phyloP scores from a whole-genome alignment of 2,329 filamentous ascomycete genomes.

The Tolypocladium cylindrosporum region DNA sequence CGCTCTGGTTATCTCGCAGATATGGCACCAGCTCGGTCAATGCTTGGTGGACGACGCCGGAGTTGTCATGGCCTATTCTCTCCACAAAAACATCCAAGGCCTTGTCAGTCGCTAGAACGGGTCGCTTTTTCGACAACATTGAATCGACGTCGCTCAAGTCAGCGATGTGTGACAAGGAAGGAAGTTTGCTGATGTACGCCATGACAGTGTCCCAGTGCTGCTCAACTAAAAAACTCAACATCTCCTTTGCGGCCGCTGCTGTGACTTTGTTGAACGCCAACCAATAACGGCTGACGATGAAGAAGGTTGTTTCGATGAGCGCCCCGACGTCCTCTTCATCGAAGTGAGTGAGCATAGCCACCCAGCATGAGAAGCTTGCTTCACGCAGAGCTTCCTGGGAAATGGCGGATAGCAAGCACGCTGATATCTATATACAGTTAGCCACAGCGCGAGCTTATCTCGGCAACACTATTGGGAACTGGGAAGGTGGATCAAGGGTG shows the following conservation, averaged over 20 bases:
- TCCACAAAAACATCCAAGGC: constrained; percentile 61
- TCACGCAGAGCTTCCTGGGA: constrained; percentile 65
- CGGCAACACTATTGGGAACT: not conserved
- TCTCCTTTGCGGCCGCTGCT: constrained; percentile 46
- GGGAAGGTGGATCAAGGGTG: not conserved
- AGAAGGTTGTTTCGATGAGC: constrained; percentile 81
- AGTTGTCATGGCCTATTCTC: constrained; percentile 73
- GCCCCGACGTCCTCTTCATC: constrained; percentile 69
- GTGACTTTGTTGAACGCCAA: constrained; percentile 49
- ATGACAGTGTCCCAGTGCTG: constrained; percentile 50
- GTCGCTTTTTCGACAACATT: constrained; percentile 57
- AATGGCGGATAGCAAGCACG: constrained; percentile 82
- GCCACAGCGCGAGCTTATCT: not conserved
- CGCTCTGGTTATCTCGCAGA: constrained; percentile 62
- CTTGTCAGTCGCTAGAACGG: constrained; percentile 33
- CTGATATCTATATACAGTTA: constrained; percentile 55
- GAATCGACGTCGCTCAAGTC: constrained; percentile 58
- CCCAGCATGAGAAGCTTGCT: constrained; percentile 76
- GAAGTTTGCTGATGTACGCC: constrained; percentile 63
- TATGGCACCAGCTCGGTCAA: constrained; percentile 68
- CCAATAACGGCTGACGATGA: constrained; percentile 81
- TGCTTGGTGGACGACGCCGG: constrained; percentile 74
- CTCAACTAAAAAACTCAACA: constrained; percentile 57
- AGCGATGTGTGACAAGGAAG: constrained; percentile 63
- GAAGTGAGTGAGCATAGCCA: constrained; percentile 63